These are phyloP conservation scores for Scedosporium dehoogii DNA, from an alignment of 2,329 filamentous ascomycete genomes.

Conservation along the genomic window DNA sequence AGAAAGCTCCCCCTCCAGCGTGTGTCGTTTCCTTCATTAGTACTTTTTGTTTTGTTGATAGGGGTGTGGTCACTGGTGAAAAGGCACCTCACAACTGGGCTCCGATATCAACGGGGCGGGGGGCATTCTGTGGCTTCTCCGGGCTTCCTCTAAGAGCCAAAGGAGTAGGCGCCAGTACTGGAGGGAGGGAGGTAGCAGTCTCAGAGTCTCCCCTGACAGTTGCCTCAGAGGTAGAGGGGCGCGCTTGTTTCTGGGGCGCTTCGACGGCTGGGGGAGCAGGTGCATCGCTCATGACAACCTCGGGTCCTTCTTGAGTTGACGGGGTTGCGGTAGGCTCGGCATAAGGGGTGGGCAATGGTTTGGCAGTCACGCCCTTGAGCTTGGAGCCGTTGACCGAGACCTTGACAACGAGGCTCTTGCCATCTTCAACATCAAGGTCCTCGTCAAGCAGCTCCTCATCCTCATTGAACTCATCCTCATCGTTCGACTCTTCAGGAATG, in stretches of 20 bases:
- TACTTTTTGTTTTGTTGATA: neutral
- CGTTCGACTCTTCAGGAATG: conserved; percentile 47
- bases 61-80: neutral
- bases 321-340: neutral
- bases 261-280: neutral
- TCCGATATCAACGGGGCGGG: conserved; percentile 20
- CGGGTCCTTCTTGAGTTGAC: neutral
- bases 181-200: conserved; percentile 10
- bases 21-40: neutral
- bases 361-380: conserved; percentile 14
- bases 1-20: neutral
- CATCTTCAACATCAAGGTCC: conserved; percentile 44
- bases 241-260: neutral
- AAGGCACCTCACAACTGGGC: neutral
- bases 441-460: conserved; percentile 50
- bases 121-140: conserved; percentile 38
- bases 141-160: conserved; percentile 53
- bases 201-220: conserved; percentile 1
- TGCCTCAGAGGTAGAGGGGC: neutral
- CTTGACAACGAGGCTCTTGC: conserved; percentile 55
- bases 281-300: conserved; percentile 3
- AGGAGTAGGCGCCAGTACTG: conserved; percentile 28
- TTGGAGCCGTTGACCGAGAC: conserved; percentile 43
- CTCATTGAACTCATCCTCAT: conserved; percentile 43
- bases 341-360: conserved; percentile 7